Evolutionary conservation across 768 basidiomycete species (phyloP), one percentile per base, ranked within the genome.

Genomic region (Rhizopogon vinicolor): DNA sequence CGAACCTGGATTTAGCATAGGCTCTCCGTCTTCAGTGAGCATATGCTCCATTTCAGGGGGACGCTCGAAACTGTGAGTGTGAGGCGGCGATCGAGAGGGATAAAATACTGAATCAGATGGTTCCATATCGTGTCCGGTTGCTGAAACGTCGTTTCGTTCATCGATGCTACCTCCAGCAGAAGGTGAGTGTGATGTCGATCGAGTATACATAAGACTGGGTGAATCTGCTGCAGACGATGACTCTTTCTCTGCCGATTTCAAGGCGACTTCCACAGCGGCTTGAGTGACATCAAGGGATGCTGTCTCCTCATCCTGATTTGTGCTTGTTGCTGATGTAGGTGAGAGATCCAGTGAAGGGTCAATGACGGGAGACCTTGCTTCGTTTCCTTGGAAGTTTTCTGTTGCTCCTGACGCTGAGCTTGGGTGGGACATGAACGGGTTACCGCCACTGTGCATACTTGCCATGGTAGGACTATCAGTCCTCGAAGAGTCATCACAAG

Each of bases 1-100:
- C 80, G 28, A 42, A 86, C 85, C 83, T 70, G 85, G 82, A 66
- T 84, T 83, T 60, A 87, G 68, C 82, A 86, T 86, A 5, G 83
- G 79, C 62, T 81, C 82, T 8, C 81, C 83, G 63, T 86, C 84
- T 62, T 84, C 83, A 2, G 81, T 84, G 14, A 84, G 70, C 59
- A 84, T 79, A 58, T 80, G 75, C 56, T 80, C 80, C 76, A 78
- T 77, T 14, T 75, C 73, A 41, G 72, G 74, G 12, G 77, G 72
- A 33, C 71, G 72, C 13, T 70, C 68, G 53, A 75, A 58, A 54
- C 41, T 43, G 31, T 48, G 53, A 8, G 63, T 46, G 53, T 60
- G 56, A 39, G 60, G 60, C 9, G 64, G 62, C 18, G 72, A 44
- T 51, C 70, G 73, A 45, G 74, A 72, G 41, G 45, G 41, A 59